Base-by-base conservation (phyloP, 176 grass and related monocot genomes). In the Aechmea fasciata region DNA sequence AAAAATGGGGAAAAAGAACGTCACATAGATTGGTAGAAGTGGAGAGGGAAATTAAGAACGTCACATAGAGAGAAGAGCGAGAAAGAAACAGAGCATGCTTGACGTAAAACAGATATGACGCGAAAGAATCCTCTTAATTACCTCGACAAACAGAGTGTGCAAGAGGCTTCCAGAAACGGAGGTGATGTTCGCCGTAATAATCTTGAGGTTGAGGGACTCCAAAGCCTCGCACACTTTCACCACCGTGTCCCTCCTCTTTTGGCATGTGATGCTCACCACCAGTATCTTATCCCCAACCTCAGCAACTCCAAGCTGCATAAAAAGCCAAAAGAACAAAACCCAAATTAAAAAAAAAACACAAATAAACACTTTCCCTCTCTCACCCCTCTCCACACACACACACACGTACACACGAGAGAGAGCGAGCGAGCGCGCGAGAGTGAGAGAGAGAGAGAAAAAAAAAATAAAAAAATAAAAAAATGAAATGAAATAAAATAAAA, bases 91-190 rank as follows among this genome's bases (percentile, higher is more conserved):
- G 29, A 33, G 12, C 8, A 25, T 33, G 24, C 2, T 4, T 5
- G 28, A 11, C 15, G 52, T 22, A 15, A 18, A 22, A 3, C 0
- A 2, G 2, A n/a, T 11, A 20, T 49, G 50, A 51, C 0, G 11
- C 63, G 52, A 70, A 18, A 29, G n/a, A 68, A 73, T 5, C 14
- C 15, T 20, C 18, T 19, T n/a, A n/a, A n/a, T n/a, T 50, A 96
- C 92, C 92, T 96, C 92, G 68, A 96, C 81, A 68, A 96, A 83
- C 64, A 96, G 71, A 25, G 85, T 92, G 82, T 96, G 81, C 18
- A 87, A 69, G 51, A 89, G 83, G 52, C 65, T 83, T 0, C 75
- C 88, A 0, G 86, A 84, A 52, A 89, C 81, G 11, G 83, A 79
- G 19, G 83, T 85, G 81, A 96, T 68, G 76, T 57, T 96, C 29